These are phyloP conservation scores for Mycena indigotica DNA, from an alignment of 768 basidiomycete species.

Conservation along the genomic window DNA sequence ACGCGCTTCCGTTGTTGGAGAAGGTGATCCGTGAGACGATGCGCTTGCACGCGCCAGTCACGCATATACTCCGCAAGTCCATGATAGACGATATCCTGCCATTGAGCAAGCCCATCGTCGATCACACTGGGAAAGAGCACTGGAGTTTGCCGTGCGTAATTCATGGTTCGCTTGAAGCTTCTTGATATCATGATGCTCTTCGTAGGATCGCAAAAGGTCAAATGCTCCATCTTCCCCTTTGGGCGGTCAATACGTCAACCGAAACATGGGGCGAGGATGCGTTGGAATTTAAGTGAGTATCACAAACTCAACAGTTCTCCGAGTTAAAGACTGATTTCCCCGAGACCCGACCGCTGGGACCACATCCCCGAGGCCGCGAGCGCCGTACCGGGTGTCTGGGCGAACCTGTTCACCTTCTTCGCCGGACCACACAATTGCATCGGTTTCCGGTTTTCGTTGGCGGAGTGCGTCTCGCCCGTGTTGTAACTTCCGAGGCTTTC, in stretches of 20 bases:
- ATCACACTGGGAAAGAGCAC: constrained; percentile 42
- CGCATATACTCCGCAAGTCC: constrained; percentile 44
- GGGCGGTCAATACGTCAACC: not conserved
- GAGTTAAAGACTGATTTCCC: not conserved
- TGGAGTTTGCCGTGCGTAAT: constrained; percentile 35
- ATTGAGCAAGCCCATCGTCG: constrained; percentile 46
- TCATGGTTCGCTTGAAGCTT: not conserved
- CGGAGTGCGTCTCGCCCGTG: constrained; percentile 51
- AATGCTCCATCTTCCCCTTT: constrained; percentile 6
- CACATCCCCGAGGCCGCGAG: constrained; percentile 45
- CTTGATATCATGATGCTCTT: not conserved
- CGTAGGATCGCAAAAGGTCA: constrained; percentile 48
- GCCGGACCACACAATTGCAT: constrained; percentile 50
- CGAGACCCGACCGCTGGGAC: constrained; percentile 68
- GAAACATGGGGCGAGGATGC: constrained; percentile 2
- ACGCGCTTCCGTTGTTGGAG: constrained; percentile 44
- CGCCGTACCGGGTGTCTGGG: constrained; percentile 61
- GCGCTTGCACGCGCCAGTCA: constrained; percentile 56
- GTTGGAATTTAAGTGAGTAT: not conserved
- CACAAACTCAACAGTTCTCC: not conserved
- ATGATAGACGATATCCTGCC: constrained; percentile 58
- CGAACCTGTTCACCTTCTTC: constrained; percentile 60
- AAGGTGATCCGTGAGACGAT: constrained; percentile 59
- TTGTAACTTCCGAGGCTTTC: too few relatives aligned
- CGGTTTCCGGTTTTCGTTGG: constrained; percentile 66